Base-by-base conservation (phyloP, 2,329 filamentous ascomycete species). In the Penicillium decumbens region DNA sequence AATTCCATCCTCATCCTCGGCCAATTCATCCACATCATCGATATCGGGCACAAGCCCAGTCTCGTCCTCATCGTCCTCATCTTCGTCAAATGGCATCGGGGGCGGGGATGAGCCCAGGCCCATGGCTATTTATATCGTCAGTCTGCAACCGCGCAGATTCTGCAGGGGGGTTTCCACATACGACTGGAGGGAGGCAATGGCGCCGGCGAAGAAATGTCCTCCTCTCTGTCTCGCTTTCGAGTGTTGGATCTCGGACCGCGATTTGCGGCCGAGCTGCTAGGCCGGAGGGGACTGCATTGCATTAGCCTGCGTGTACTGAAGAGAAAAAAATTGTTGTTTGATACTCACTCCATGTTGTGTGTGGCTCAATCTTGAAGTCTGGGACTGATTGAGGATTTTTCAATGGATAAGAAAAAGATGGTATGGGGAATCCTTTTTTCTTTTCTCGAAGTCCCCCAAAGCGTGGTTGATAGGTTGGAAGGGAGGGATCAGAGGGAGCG, bases 201-300 rank as follows among this genome's bases (percentile, higher is more conserved):
- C 45, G 75, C 77, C 13, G 81, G 82, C 25, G 81, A 82, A 37
- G 76, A 75, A 45, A 82, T 80, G 62, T 83, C 79, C 59, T 85
- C 83, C 61, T 86, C 84, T 72, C 84, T 78, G 30, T 78, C 76
- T 61, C 84, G 80, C 70, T 87, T 87, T 53, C 81, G 77, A 54
- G 77, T 72, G 57, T 73, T 78, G 55, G 74, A 73, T 15, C 72
- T 71, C 49, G 79, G 69, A 45, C 89, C 88, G 60, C 89, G 83
- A 72, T 95, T 95, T 62, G 85, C 89, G 57, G 90, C 91, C 53
- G 85, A 83, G 77, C 88, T 86, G 73, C 84, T 89, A 61, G 84
- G 80, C 71, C 86, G 84, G 53, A 95, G 79, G 68, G 91, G 90
- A 54, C 59, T 61, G 40, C 6, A 30, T 23, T 23, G 45, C 20